Base-by-base conservation (phyloP, 2,329 filamentous ascomycete genomes). In the Sporothrix inflata region DNA sequence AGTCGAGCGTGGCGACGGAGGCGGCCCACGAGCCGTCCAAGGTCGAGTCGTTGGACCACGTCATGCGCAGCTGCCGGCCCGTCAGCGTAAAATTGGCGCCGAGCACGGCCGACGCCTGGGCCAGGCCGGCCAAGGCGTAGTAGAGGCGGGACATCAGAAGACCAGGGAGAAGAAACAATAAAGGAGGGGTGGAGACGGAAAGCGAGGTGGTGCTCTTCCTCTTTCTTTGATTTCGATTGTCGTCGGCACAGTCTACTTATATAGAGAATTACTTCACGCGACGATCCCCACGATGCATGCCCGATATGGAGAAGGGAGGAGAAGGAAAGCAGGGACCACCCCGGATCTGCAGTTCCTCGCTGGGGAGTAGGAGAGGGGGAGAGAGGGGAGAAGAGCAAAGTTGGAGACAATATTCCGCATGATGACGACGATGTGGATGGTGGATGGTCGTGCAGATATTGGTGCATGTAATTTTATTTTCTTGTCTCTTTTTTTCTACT, bases 31-130 rank as follows among this genome's bases (percentile, higher is more conserved):
- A 45, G 1, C 61, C 70, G 21, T 66, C 40, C 21, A 40, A 30
- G 40, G 61, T 19, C 5, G 19, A 24, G 24, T 66, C 70, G 60
- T 71, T 67, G 51, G 60, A 34, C 70, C 70, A 71, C 21, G 61
- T 57, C 70, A 71, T 34, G 27, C 57, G 69, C 55, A 71, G 69
- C 45, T 63, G 42, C 57, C 69, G 69, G 45, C 69, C 69, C n/a
- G 69, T 65, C 21, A 71, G 21, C 9, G 55, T 63, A 3, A 42
- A 24, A 9, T 8, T 40, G 19, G 19, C 38, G 57, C 42, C 69
- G 42, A 71, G 57, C 9, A 65, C 69, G 2, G 30, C 57, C 24
- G 24, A 42, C 19, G 16, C 19, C 45, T 65, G 69, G 55, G 34
- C 57, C 27, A 71, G 57, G 21, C 57, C 45, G 45, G 21, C 69